Percentiles rank a stretch among this genome's conserved stretches.
phyloP scores from a whole-genome alignment of 2,329 filamentous ascomycete genomes.

The Penicillium sp. region DNA sequence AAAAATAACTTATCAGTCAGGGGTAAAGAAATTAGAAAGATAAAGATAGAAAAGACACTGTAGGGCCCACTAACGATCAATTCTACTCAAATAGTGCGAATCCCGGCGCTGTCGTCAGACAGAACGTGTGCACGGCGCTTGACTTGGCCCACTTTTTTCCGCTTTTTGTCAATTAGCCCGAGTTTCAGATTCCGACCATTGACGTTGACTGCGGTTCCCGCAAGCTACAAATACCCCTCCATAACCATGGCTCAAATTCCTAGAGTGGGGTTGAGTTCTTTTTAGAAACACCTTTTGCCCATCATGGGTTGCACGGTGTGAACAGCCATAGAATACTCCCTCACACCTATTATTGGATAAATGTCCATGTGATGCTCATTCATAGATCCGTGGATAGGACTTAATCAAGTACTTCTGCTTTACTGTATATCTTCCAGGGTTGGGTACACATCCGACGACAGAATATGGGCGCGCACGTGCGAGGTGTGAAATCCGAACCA shows the following conservation, averaged over 20 bases:
- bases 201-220: neutral
- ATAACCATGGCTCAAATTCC: neutral
- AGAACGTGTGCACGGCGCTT: conserved; percentile 19
- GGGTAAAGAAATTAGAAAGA: conserved; percentile 1
- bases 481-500: no score
- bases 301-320: neutral
- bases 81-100: neutral
- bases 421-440: neutral
- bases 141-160: conserved; percentile 7
- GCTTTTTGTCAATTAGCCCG: conserved; percentile 14
- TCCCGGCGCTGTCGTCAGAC: conserved; percentile 15
- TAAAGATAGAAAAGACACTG: neutral
- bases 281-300: conserved; percentile 13
- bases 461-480: neutral
- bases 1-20: conserved; percentile 2
- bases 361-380: neutral
- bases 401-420: neutral
- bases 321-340: neutral
- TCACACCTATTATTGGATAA: neutral
- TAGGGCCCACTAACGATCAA: neutral
- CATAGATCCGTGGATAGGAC: neutral
- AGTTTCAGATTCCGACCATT: conserved; percentile 20
- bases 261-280: conserved; percentile 5
- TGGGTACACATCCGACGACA: neutral
- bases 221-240: conserved; percentile 6